Percentiles rank a stretch among this genome's conserved stretches.
Conservation (phyloP, 2,329 filamentous ascomycete genomes). For the Bipolaris bicolor region DNA sequence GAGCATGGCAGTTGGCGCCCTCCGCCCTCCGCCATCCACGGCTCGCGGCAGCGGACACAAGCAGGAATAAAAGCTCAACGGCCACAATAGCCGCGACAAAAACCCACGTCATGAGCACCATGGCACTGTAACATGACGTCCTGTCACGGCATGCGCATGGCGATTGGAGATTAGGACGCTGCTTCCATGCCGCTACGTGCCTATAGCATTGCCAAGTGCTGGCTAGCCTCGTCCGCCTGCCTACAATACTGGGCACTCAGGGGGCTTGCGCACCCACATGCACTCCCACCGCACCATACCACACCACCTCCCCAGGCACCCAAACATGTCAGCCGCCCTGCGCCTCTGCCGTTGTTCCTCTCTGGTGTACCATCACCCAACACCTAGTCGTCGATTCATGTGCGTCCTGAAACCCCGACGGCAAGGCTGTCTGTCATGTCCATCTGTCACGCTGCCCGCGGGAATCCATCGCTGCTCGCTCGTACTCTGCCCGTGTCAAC, state of each 20-base stretch:
- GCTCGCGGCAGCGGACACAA: too few relatives aligned
- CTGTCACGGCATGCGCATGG: neutral
- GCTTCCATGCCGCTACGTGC: conserved; percentile 20
- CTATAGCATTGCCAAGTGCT: conserved; percentile 19
- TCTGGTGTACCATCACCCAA: too few relatives aligned
- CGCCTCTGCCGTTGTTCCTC: conserved; percentile 1
- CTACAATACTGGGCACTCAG: conserved; percentile 7
- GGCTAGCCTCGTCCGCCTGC: conserved; percentile 11
- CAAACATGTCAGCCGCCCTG: conserved; percentile 15
- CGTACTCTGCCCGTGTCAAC: too few relatives aligned
- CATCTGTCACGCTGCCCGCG: too few relatives aligned
- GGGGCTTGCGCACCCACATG: neutral
- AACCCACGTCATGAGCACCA: neutral
- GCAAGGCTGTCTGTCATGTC: too few relatives aligned
- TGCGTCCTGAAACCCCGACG: too few relatives aligned
- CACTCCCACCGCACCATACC: neutral
- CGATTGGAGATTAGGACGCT: conserved; percentile 20
- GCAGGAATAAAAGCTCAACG: too few relatives aligned
- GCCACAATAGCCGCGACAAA: neutral
- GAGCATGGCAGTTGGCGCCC: too few relatives aligned
- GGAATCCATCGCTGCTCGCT: too few relatives aligned
- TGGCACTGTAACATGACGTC: neutral
- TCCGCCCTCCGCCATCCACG: too few relatives aligned
- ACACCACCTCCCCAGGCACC: conserved; percentile 5
- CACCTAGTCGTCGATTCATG: too few relatives aligned